These are phyloP conservation scores for Cyclotella cryptica DNA, from an alignment of 108 stramenopile species.

Conservation along the genomic window DNA sequence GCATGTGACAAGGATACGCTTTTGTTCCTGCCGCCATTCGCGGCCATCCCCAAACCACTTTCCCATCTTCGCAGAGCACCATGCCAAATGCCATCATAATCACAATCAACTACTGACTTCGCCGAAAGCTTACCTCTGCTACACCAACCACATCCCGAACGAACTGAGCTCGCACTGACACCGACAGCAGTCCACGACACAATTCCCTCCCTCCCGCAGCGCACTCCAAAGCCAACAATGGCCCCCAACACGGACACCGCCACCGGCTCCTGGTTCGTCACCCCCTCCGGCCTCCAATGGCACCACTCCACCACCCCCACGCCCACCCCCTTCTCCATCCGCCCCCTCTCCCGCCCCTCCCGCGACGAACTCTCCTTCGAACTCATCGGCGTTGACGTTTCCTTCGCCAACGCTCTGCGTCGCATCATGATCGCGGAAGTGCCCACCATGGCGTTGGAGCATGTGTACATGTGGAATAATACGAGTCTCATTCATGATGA, in stretches of 20 bases:
- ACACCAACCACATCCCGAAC: background rate
- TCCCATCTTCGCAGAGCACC: too few species aligned
- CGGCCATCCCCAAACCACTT: too few species aligned
- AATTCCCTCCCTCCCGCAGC: background rate
- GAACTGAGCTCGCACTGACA: background rate
- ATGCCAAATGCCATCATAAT: too few species aligned
- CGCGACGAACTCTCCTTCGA: constrained; percentile 86
- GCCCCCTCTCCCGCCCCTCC: constrained; percentile 67
- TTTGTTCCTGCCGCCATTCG: too few species aligned
- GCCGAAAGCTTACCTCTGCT: background rate
- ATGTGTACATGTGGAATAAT: constrained; percentile 95
- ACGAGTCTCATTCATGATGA: constrained; percentile 94
- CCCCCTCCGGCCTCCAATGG: constrained; percentile 73
- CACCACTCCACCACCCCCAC: constrained; percentile 55
- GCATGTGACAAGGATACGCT: background rate
- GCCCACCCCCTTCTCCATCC: constrained; percentile 62
- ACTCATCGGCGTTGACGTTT: constrained; percentile 89
- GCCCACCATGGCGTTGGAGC: constrained; percentile 93
- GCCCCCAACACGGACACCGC: constrained; percentile 19
- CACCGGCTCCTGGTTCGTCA: constrained; percentile 67
- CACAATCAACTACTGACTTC: too few species aligned
- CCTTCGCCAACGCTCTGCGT: constrained; percentile 95
- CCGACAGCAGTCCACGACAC: background rate
- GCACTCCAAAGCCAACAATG: constrained; percentile 1
- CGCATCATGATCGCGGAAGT: constrained; percentile 95